phyloP scores from a whole-genome alignment of 2,329 filamentous ascomycete genomes.

The Hyphodiscus sp. region DNA sequence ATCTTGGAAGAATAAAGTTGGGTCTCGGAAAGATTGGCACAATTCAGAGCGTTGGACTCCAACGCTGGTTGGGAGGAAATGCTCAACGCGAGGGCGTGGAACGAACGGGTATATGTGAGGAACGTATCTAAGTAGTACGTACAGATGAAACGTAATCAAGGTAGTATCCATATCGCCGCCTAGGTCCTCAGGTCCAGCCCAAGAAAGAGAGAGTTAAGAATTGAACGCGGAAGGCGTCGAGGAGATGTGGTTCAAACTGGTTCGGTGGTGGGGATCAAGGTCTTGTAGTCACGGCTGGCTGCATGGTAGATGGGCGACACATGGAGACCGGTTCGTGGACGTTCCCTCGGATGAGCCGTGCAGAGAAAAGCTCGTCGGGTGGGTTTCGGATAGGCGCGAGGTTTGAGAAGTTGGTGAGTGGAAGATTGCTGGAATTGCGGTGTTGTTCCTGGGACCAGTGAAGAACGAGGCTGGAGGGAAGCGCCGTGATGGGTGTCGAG shows the following conservation, averaged over 20 bases:
- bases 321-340: not conserved
- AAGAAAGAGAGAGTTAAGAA: not conserved
- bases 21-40: not conserved
- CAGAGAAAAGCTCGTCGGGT: constrained; percentile 3
- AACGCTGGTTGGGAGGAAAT: not conserved
- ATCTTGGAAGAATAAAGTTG: not conserved
- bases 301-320: constrained; percentile 2
- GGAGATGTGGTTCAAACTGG: constrained; percentile 1
- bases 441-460: constrained; percentile 13
- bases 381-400: constrained; percentile 17
- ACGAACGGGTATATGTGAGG: not conserved
- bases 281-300: constrained; percentile 12
- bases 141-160: not conserved
- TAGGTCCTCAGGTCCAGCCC: not conserved
- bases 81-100: not conserved
- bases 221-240: constrained; percentile 1
- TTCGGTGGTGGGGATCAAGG: constrained; percentile 7
- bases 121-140: not conserved
- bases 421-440: constrained; percentile 11
- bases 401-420: constrained; percentile 12
- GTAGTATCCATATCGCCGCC: not conserved
- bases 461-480: constrained; percentile 4
- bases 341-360: not conserved
- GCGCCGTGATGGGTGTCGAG: constrained; percentile 9
- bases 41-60: not conserved